A percentile compares a stretch with the other conserved stretches of the same genome.
phyloP scores from a whole-genome alignment of 2,329 filamentous ascomycete genomes.

The Didymella pomorum region DNA sequence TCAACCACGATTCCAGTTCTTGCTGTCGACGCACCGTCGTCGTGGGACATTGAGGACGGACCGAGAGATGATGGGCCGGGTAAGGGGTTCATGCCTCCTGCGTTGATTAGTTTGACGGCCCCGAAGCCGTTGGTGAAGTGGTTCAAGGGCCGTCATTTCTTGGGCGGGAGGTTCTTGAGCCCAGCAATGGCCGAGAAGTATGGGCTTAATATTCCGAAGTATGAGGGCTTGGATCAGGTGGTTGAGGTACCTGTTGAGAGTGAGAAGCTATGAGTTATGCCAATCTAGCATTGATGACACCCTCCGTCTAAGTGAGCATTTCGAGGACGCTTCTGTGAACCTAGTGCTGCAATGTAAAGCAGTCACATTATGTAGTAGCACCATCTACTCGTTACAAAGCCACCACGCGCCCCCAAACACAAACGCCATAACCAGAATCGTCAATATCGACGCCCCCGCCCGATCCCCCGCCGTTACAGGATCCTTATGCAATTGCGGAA shows the following conservation, averaged over 20 bases:
- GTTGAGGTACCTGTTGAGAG: constrained; percentile 70
- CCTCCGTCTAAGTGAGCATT: too few relatives aligned
- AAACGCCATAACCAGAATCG: constrained; percentile 39
- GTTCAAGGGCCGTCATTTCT: constrained; percentile 88
- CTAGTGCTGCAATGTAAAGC: too few relatives aligned
- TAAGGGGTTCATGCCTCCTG: constrained; percentile 79
- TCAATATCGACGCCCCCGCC: constrained; percentile 55
- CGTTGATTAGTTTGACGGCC: constrained; percentile 87
- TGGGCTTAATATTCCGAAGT: constrained; percentile 80
- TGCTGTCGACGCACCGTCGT: constrained; percentile 90
- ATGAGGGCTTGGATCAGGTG: constrained; percentile 87
- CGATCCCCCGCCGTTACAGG: constrained; percentile 50
- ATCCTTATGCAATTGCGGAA: constrained; percentile 29
- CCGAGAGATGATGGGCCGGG: constrained; percentile 81
- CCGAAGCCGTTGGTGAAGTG: constrained; percentile 88
- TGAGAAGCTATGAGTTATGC: constrained; percentile 30
- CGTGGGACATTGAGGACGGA: constrained; percentile 90
- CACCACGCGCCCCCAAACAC: constrained; percentile 34
- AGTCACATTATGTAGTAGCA: too few relatives aligned
- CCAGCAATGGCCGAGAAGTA: constrained; percentile 84
- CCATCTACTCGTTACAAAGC: constrained; percentile 26
- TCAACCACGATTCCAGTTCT: constrained; percentile 78
- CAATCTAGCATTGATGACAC: too few relatives aligned
- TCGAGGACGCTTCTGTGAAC: too few relatives aligned
- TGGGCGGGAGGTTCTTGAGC: constrained; percentile 89